Evolutionary conservation across 176 grass and related monocot species (phyloP), one percentile per base, ranked within the genome.

Genomic region (Echinochloa phyllopogon): DNA sequence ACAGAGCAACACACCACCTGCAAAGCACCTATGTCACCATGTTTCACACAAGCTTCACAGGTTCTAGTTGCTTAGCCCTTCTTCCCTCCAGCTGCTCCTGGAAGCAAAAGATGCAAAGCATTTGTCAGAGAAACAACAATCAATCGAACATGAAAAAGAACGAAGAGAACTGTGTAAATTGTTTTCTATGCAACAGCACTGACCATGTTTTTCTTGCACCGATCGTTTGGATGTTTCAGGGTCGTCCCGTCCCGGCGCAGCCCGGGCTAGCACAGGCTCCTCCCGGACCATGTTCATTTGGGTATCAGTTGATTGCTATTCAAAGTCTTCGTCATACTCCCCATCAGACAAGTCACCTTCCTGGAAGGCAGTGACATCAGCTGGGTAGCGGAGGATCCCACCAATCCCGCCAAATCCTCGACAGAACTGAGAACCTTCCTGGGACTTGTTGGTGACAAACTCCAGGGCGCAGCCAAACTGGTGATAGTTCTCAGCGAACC

Each of bases 371-470:
- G 71, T 17, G 12, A 93, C 21, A 43, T 93, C 91, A 0, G 82
- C 84, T 6, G 85, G 87, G 78, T 93, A 93, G 18, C 87, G 87
- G 12, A 93, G 84, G 62, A 93, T 90, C 49, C 87, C 91, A 15
- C 91, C 87, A 0, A 93, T 93, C 8, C 91, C 87, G 20, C 87
- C 91, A 68, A 92, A 90, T 60, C 91, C 91, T 13, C 81, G 66
- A 21, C 91, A 93, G 74, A 93, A 93, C 43, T 90, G 84, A 14
- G 91, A 93, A 45, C 91, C 91, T 84, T 93, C 87, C 76, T 93
- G 91, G 0, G 87, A 93, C 74, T 84, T 93, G 77, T 93, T 90
- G 0, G 91, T 93, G 45, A 93, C 87, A 6, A 93, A 90, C 81
- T 90, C 84, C 15, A 93, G 87, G 0, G 77, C 63, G 63, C 91